These are phyloP conservation scores for Candida ortonii DNA, from an alignment of 805 yeast species.

Conservation along the genomic window DNA sequence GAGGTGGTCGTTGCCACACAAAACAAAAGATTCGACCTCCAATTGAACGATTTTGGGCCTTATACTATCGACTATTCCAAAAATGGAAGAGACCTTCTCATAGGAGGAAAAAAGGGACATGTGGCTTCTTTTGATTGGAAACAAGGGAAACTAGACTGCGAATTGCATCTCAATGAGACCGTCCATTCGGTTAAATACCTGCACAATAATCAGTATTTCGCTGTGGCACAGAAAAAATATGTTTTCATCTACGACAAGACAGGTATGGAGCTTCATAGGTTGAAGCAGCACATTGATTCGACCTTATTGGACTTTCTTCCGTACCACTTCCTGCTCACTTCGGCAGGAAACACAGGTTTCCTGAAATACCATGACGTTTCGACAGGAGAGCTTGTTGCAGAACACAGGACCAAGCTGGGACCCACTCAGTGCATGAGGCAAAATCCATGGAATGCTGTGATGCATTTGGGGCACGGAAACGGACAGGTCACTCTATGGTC, in stretches of 20 bases:
- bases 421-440: slow-evolving; percentile 86
- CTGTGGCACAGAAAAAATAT: slow-evolving; percentile 95
- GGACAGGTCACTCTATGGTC: slow-evolving; percentile 95
- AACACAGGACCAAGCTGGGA: slow-evolving; percentile 82
- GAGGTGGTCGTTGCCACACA: slow-evolving; percentile 77
- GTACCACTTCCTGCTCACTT: slow-evolving; percentile 81
- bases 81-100: slow-evolving; percentile 79
- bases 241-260: slow-evolving; percentile 87
- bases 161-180: slow-evolving; percentile 82
- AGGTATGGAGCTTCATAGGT: slow-evolving; percentile 88
- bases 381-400: slow-evolving; percentile 83
- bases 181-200: slow-evolving; percentile 86
- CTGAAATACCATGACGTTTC: slow-evolving; percentile 93
- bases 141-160: slow-evolving; percentile 76
- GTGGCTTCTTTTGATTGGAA: slow-evolving; percentile 96
- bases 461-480: slow-evolving; percentile 89
- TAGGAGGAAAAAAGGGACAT: slow-evolving; percentile 93
- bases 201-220: slow-evolving; percentile 90
- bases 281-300: slow-evolving; percentile 86
- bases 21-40: slow-evolving; percentile 70
- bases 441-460: slow-evolving; percentile 93
- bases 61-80: slow-evolving; percentile 77
- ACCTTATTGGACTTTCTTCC: slow-evolving; percentile 85
- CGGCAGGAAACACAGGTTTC: slow-evolving; percentile 88
- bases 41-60: slow-evolving; percentile 80